Percentiles rank a stretch among this genome's conserved stretches.
Evolutionary conservation across 345 rosid species (phyloP).

Genomic region (Moringa oleifera): DNA sequence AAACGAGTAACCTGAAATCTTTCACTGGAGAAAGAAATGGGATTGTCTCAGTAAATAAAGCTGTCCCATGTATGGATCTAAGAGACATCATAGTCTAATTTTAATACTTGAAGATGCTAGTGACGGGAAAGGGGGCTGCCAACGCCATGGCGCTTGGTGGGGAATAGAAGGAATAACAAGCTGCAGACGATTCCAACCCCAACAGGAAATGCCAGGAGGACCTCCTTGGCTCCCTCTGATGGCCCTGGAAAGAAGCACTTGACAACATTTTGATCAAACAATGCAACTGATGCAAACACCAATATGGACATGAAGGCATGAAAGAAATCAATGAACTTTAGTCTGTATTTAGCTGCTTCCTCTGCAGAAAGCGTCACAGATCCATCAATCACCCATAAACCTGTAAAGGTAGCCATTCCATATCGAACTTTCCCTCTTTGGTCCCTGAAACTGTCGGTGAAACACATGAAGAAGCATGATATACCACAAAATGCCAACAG

Average conservation of each 20-base stretch:
- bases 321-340: slow-evolving; percentile 48
- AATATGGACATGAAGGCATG: slow-evolving; percentile 56
- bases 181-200: slow-evolving; percentile 43
- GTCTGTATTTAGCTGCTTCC: slow-evolving; percentile 34
- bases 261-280: slow-evolving; percentile 64
- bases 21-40: too few relatives aligned
- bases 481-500: slow-evolving; percentile 35
- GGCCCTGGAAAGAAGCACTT: slow-evolving; percentile 53
- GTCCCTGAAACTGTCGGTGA: slow-evolving; percentile 66
- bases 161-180: slow-evolving; percentile 49
- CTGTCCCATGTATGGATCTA: too few relatives aligned
- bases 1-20: too few relatives aligned
- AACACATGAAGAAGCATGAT: slow-evolving; percentile 51
- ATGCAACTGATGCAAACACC: slow-evolving; percentile 49
- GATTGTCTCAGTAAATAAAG: too few relatives aligned
- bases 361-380: slow-evolving; percentile 25
- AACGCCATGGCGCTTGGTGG: slow-evolving; percentile 68
- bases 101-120: too few relatives aligned
- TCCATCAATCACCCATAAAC: slow-evolving; percentile 56
- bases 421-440: slow-evolving; percentile 64
- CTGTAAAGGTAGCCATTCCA: slow-evolving; percentile 55
- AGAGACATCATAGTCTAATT: too few relatives aligned
- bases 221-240: slow-evolving; percentile 34
- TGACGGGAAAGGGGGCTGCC: slow-evolving; percentile 48
- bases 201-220: slow-evolving; percentile 38